Evolutionary conservation across 805 yeast genomes (phyloP).

Genomic region (Zygoascus bituminiphila): DNA sequence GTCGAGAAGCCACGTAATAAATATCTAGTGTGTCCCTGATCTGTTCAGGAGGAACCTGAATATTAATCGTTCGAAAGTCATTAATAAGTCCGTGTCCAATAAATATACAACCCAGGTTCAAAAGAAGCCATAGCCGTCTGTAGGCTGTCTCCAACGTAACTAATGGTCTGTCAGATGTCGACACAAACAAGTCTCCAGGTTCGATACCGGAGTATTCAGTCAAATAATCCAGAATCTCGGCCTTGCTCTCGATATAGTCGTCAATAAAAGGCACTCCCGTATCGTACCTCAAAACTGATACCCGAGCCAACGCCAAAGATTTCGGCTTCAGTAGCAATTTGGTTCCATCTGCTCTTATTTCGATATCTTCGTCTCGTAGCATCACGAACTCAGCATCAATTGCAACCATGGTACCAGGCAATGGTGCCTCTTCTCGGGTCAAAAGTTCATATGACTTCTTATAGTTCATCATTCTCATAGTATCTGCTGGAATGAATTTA

Average conservation of each 20-base stretch:
- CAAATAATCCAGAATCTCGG: constrained; percentile 66
- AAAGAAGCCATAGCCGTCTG: constrained; percentile 78
- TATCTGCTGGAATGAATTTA: constrained; percentile 53
- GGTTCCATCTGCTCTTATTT: constrained; percentile 64
- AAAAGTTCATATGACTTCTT: constrained; percentile 60
- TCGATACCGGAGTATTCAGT: constrained; percentile 93
- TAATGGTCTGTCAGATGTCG: constrained; percentile 52
- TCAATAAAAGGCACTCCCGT: constrained; percentile 81
- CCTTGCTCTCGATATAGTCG: constrained; percentile 74
- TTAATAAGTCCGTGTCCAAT: constrained; percentile 91
- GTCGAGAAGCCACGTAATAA: constrained; percentile 64
- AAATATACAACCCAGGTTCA: constrained; percentile 83
- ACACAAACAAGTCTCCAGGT: constrained; percentile 78
- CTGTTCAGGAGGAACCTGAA: constrained; percentile 77
- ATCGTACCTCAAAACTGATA: constrained; percentile 66
- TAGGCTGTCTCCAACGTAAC: constrained; percentile 80
- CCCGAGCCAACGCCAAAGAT: constrained; percentile 71
- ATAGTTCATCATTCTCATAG: constrained; percentile 18
- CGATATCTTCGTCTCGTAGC: constrained; percentile 68
- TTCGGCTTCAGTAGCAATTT: constrained; percentile 67
- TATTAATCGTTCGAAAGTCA: constrained; percentile 88
- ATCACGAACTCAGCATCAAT: constrained; percentile 96
- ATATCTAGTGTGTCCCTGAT: constrained; percentile 83
- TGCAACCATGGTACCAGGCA: constrained; percentile 70
- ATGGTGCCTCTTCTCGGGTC: constrained; percentile 62